These are phyloP conservation scores for Paramecium sonneborni DNA, from an alignment of 73 alveolate species.

Conservation along the genomic window DNA sequence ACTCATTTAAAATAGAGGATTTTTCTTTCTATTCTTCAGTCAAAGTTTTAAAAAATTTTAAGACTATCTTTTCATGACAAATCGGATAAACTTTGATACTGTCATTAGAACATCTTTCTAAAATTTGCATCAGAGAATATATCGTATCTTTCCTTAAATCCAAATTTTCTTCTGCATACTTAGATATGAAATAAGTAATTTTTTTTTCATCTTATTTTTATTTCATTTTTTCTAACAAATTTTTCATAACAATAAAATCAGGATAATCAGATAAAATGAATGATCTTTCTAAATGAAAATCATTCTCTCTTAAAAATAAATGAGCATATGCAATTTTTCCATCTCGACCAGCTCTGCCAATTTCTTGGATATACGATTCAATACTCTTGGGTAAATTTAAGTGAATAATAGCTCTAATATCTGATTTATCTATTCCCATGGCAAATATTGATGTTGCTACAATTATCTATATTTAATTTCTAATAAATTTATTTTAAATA, in stretches of 20 bases:
- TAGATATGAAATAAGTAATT: not conserved
- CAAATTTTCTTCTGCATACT: not conserved
- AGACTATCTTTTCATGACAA: not conserved
- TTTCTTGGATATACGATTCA: slow-evolving; percentile 93
- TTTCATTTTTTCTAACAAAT: slow-evolving; percentile 52
- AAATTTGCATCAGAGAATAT: slow-evolving; percentile 1
- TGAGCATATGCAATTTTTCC: slow-evolving; percentile 93
- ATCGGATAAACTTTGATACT: not conserved
- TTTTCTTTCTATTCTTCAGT: not conserved
- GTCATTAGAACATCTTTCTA: not conserved
- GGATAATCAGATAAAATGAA: slow-evolving; percentile 26
- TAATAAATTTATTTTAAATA: slow-evolving; percentile 83
- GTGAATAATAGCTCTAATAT: slow-evolving; percentile 93
- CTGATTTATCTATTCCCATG: slow-evolving; percentile 98
- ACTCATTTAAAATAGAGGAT: not conserved
- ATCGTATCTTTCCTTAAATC: not conserved
- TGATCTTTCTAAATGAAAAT: slow-evolving; percentile 65
- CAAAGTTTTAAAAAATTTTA: not conserved
- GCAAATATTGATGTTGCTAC: slow-evolving; percentile 96
- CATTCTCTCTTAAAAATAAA: slow-evolving; percentile 76
- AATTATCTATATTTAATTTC: slow-evolving; percentile 76
- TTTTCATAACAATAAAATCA: slow-evolving; percentile 22
- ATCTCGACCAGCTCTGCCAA: slow-evolving; percentile 98
- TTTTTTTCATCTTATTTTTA: slow-evolving; percentile 34
- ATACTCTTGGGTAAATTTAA: slow-evolving; percentile 93